phyloP scores from a whole-genome alignment of 2,329 filamentous ascomycete genomes.

The Trichoderma endophyticum region DNA sequence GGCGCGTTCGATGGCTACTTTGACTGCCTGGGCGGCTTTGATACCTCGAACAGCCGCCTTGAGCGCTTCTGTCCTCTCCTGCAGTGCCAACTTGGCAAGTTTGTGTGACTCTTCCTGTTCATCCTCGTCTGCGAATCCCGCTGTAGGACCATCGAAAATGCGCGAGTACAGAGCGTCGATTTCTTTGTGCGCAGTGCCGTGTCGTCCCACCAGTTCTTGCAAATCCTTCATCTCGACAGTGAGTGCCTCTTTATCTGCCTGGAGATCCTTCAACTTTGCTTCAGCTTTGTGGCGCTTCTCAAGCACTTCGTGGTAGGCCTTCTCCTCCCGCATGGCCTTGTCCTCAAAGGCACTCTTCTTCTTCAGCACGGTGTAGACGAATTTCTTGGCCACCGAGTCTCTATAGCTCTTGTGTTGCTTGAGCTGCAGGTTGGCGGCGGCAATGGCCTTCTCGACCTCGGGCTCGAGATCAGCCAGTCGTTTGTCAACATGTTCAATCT shows the following conservation, averaged over 20 bases:
- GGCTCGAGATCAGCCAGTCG: slow-evolving; percentile 14
- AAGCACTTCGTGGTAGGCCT: slow-evolving; percentile 7
- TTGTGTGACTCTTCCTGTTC: slow-evolving; percentile 13
- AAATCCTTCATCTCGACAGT: neutral
- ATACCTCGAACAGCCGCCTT: slow-evolving; percentile 16
- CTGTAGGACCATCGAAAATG: slow-evolving; percentile 15
- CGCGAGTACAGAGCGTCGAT: slow-evolving; percentile 9
- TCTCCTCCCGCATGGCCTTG: slow-evolving; percentile 10
- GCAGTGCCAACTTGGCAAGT: neutral
- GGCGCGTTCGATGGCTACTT: slow-evolving; percentile 12
- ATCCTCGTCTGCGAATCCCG: slow-evolving; percentile 18
- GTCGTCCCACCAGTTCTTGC: neutral
- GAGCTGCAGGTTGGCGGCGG: slow-evolving; percentile 8
- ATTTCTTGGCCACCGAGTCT: slow-evolving; percentile 12
- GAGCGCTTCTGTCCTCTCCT: slow-evolving; percentile 14
- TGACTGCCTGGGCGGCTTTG: slow-evolving; percentile 11
- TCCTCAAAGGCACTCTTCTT: slow-evolving; percentile 13
- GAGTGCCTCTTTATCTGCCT: slow-evolving; percentile 10
- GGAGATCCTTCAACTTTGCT: neutral
- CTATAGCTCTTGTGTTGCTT: slow-evolving; percentile 16
- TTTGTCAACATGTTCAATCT: slow-evolving; percentile 11
- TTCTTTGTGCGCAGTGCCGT: slow-evolving; percentile 11
- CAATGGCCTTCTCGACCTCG: slow-evolving; percentile 10
- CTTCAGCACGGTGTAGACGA: slow-evolving; percentile 14
- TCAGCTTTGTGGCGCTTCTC: slow-evolving; percentile 15